Conservation (phyloP, 116 monocot species). For the Trichopus zeylanicus region DNA sequence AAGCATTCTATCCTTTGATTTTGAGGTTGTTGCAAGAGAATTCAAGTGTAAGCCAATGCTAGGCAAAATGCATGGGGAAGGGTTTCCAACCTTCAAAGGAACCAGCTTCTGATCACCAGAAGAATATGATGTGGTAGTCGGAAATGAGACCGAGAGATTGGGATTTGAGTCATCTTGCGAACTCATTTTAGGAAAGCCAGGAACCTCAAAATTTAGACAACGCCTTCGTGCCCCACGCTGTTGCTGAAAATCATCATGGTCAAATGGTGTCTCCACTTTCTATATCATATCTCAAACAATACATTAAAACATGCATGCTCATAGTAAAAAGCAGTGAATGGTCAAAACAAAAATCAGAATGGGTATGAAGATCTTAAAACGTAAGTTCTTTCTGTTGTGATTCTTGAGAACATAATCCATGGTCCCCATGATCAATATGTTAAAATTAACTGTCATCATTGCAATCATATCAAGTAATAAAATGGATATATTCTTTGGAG, state of each 20-base stretch:
- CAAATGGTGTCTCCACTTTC: background rate
- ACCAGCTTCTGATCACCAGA: conserved; percentile 15
- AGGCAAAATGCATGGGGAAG: conserved; percentile 34
- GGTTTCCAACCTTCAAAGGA: conserved; percentile 22
- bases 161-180: conserved; percentile 8
- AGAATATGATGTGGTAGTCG: conserved; percentile 15
- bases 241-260: conserved; percentile 59
- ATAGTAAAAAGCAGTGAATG: background rate
- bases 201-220: conserved; percentile 76
- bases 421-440: no score
- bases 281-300: background rate
- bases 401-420: no score
- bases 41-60: conserved; percentile 93
- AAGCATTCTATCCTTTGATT: conserved; percentile 35
- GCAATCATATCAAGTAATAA: no score
- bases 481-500: no score
- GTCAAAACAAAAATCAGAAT: no score
- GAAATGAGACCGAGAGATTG: conserved; percentile 18
- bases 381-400: no score
- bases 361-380: no score
- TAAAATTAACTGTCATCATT: no score
- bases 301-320: background rate
- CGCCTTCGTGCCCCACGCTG: conserved; percentile 68
- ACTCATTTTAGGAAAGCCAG: conserved; percentile 27
- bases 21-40: conserved; percentile 54